These are phyloP conservation scores for Dioscorea dumetorum DNA, from an alignment of 106 monocot genomes.

Conservation along the genomic window DNA sequence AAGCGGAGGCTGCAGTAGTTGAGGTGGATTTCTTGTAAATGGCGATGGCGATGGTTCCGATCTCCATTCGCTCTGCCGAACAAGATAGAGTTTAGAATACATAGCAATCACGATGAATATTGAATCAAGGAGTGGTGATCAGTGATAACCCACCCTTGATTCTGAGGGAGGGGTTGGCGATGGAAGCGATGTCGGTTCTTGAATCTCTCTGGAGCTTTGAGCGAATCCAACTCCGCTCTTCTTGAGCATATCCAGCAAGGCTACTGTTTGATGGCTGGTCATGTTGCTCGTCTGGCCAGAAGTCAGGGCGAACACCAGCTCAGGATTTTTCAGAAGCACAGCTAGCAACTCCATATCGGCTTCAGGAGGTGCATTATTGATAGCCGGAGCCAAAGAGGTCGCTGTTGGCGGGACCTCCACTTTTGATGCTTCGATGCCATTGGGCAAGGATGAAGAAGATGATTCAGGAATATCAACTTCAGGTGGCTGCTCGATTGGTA, in stretches of 20 bases:
- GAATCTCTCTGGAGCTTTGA: background rate
- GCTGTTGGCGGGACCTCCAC: background rate
- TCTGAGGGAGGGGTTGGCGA: constrained; percentile 66
- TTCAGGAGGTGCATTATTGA: constrained; percentile 3
- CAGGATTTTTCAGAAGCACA: constrained; percentile 73
- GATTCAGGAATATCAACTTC: constrained; percentile 31
- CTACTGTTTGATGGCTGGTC: constrained; percentile 37
- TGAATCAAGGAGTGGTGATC: background rate
- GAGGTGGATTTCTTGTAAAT: background rate
- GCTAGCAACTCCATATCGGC: constrained; percentile 70
- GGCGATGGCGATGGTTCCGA: constrained; percentile 13
- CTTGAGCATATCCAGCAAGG: constrained; percentile 60
- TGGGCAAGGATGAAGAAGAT: background rate
- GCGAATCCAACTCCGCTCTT: constrained; percentile 20
- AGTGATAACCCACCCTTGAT: constrained; percentile 1
- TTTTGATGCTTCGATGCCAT: background rate
- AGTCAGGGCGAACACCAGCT: constrained; percentile 68
- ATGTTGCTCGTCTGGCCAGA: constrained; percentile 32
- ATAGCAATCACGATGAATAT: background rate
- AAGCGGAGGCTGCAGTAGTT: constrained; percentile 13
- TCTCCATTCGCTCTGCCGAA: constrained; percentile 40
- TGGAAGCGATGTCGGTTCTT: constrained; percentile 45
- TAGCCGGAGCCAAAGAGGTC: background rate
- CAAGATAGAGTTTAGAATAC: background rate
- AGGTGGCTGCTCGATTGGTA: constrained; percentile 66